Evolutionary conservation across 1,284 basidiomycete species (phyloP), one percentile per base, ranked within the genome.

Genomic region (Ganoderma multipileum): DNA sequence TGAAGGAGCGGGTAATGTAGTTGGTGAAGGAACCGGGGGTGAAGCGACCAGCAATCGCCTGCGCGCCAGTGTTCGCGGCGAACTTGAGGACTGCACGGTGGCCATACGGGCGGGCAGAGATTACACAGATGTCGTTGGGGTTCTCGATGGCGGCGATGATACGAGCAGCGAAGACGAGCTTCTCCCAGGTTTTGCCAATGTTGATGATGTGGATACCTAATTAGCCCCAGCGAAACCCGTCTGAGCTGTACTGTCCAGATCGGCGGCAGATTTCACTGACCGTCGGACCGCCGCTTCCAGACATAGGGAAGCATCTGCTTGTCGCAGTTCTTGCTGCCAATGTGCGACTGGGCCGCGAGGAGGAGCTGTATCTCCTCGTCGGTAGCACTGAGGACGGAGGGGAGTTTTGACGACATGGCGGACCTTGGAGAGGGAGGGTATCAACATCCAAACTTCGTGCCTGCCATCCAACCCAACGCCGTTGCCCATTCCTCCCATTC

Each of bases 171-270:
- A 97, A 88, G 74, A 98, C 95, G 75, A 99, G 89, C 86, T 99
- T 99, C 86, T 99, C 96, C 97, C 97, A 99, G 76, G 97, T 99
- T 91, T 99, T 99, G 81, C 97, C 97, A 77, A 99, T 92, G 92
- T 99, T 98, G 79, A 99, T 85, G 79, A 99, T 86, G 86, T 99
- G 93, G 84, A 99, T 96, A 77, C 96, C 95, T 96, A 79, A 41
- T 58, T 52, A 30, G 63, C 50, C 50, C 63, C 38, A 54, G 67
- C 52, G 28, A 57, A 52, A 72, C 7, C 11, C 64, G 69, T 68
- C 66, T 73, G 63, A 75, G 41, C 52, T 9, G 7, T 67, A 58
- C 59, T 66, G 63, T 64, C 70, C 68, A 55, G 63, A 63, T 59
- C 60, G 44, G 39, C 57, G 59, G 59, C 63, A 57, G 11, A 67